These are phyloP conservation scores for Termitomyces sp. DNA, from an alignment of 768 basidiomycete genomes.

Conservation along the genomic window DNA sequence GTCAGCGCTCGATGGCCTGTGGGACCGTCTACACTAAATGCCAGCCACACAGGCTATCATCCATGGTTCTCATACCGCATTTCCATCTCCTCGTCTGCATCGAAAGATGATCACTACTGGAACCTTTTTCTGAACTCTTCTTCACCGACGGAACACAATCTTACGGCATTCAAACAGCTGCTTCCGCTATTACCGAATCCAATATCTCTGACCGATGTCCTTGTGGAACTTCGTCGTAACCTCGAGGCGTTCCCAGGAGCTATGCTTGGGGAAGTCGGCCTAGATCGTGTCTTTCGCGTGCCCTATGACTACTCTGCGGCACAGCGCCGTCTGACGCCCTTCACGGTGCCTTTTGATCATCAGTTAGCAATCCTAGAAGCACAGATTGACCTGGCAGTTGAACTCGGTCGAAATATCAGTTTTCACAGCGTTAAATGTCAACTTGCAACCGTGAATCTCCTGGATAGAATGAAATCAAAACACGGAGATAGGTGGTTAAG, in stretches of 20 bases:
- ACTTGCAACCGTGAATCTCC: slow-evolving; percentile 59
- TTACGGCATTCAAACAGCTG: slow-evolving; percentile 47
- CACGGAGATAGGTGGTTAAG: slow-evolving; percentile 52
- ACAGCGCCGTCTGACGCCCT: slow-evolving; percentile 62
- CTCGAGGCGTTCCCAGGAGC: slow-evolving; percentile 60
- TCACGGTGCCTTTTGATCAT: slow-evolving; percentile 75
- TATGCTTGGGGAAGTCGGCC: slow-evolving; percentile 91
- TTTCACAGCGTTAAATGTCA: slow-evolving; percentile 84
- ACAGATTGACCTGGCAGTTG: slow-evolving; percentile 82
- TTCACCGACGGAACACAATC: slow-evolving; percentile 21
- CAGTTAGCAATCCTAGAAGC: slow-evolving; percentile 77
- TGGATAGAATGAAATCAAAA: slow-evolving; percentile 53
- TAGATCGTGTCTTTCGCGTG: slow-evolving; percentile 79
- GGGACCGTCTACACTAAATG: slow-evolving; percentile 8
- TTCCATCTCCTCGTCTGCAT: slow-evolving; percentile 33
- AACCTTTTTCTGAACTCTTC: slow-evolving; percentile 50
- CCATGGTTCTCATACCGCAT: slow-evolving; percentile 92
- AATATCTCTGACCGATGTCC: slow-evolving; percentile 48
- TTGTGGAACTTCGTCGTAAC: slow-evolving; percentile 55
- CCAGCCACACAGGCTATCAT: slow-evolving; percentile 63
- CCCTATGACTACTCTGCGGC: slow-evolving; percentile 50
- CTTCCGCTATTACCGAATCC: slow-evolving; percentile 73
- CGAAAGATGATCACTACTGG: slow-evolving; percentile 75
- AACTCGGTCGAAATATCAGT: slow-evolving; percentile 72
- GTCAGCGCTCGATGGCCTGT: slow-evolving; percentile 38